Evolutionary conservation across 139 green algal species (phyloP), one percentile per base, ranked within the genome.

Genomic region (Ettlia oleoabundans): DNA sequence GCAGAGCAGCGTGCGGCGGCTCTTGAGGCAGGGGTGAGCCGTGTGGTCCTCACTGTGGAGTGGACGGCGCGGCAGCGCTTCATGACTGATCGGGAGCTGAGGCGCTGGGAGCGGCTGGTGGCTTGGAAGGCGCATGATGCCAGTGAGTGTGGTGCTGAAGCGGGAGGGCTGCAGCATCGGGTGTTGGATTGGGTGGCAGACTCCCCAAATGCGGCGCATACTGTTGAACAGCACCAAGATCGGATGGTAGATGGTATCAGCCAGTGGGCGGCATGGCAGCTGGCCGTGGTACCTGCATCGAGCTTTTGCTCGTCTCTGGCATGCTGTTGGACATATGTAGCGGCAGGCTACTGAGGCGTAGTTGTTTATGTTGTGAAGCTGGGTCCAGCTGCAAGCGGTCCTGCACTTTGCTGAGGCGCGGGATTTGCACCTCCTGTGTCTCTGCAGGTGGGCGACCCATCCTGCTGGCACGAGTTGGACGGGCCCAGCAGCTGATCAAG

Each of bases 71-170:
- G 64, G 41, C 63, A 80, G 35, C 52, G 52, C 64, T 84, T 67
- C 33, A 8, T 83, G 41, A 65, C 28, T 21, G 41, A 63, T n/a
- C 63, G 42, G 19, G 42, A 83, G 65, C 42, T 83, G 43, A 41
- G 65, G 22, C 32, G 66, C 40, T 91, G 82, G 82, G 75, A 90
- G 7, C 80, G 87, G 38, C 64, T 91, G 65, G 87, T 89, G 66
- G 53, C 71, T 4, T 91, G 86, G 83, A 76, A 84, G 47, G 84
- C 72, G 22, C 72, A 67, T 51, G 72, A 79, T 24, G 33, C 51
- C 4, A 67, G 72, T 79, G 72, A 66, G 72, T 67, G 18, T 8
- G 1, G 18, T 58, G 13, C 47, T 24, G 47, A 10, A 24, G 47
- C 47, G 15, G 47, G 10, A 24, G 10, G 47, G 47, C 47, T 58